Base-by-base conservation (phyloP, 2,329 filamentous ascomycete genomes). In the Ceratocystis variospora region DNA sequence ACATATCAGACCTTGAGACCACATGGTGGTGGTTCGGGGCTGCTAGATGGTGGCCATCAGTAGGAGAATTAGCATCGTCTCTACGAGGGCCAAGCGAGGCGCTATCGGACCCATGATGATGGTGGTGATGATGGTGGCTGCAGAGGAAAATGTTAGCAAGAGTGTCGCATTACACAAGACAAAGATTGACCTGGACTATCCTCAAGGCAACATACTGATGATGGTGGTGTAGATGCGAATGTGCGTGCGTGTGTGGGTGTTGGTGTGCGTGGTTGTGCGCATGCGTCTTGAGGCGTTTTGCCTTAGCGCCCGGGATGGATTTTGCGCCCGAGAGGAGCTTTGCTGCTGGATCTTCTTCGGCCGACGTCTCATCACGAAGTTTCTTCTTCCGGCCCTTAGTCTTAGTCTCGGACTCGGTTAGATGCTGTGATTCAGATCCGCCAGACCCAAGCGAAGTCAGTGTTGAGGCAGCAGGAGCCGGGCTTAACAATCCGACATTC, bases 311-410 rank as follows among this genome's bases (percentile, higher is more conserved):
- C 1, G 87, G 86, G 12, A 78, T 78, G 70, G 84, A 79, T 31
- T 85, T 86, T 17, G 28, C 28, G 22, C 53, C 53, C n/a, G 28
- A 22, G 17, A 31, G 25, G 17, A 10, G 8, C n/a, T 59, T 59
- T n/a, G 53, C 25, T 44, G 81, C 82, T 67, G 79, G 83, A 67
- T 94, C 89, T 68, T 85, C 90, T 41, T 79, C 79, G 69, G 81
- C 83, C 37, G 74, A 74, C 2, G 90, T 87, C 57, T 94, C 90
- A 64, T 96, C 89, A 72, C 90, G 90, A 1, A 86, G 78, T 74
- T 90, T 89, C 68, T 89, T 80, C 67, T 86, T 81, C 72, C 85
- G 85, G 10, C 64, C 62, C 62, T 68, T 68, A 25, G 45, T 57
- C 61, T 64, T 66, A 53, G 80, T 81, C 25, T 81, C 84, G 70